These are phyloP conservation scores for Bryoerythrophyllum caledonicum DNA, from an alignment of 225 moss, liverwort and hornwort species.

Conservation along the genomic window DNA sequence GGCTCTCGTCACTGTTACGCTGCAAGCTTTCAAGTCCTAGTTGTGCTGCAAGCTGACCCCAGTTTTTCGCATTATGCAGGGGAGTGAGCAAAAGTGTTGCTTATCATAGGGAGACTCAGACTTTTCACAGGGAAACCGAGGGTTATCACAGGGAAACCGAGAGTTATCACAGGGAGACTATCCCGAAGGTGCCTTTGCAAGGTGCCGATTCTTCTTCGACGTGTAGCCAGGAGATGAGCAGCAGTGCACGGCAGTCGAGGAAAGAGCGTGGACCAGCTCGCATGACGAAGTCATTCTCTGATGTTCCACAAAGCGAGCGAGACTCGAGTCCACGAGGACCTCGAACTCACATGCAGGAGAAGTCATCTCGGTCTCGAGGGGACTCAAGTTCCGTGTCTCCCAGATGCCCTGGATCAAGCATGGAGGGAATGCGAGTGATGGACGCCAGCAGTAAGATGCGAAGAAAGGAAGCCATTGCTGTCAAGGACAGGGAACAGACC, in stretches of 20 bases:
- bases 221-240: background rate
- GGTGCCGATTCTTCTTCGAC: conserved; percentile 19
- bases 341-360: conserved; percentile 32
- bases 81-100: conserved; percentile 20
- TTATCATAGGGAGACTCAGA: conserved; percentile 6
- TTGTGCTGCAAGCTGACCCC: background rate
- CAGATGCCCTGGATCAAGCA: conserved; percentile 28
- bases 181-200: conserved; percentile 20
- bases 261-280: conserved; percentile 43
- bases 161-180: too few relatives aligned
- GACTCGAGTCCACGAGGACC: conserved; percentile 40
- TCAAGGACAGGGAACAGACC: conserved; percentile 50
- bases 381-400: conserved; percentile 32
- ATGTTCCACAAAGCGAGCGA: conserved; percentile 42
- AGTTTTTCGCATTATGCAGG: conserved; percentile 24
- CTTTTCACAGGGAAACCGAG: too few relatives aligned
- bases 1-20: background rate
- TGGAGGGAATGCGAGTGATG: conserved; percentile 13
- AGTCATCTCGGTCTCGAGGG: conserved; percentile 30
- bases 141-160: too few relatives aligned
- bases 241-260: conserved; percentile 34
- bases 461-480: conserved; percentile 32
- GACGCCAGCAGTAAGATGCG: conserved; percentile 32
- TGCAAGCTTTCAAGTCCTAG: background rate
- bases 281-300: conserved; percentile 31